A percentile compares a stretch with the other conserved stretches of the same genome.
Conservation (phyloP, 352 stramenopile species). For the Phytophthora hybrid region DNA sequence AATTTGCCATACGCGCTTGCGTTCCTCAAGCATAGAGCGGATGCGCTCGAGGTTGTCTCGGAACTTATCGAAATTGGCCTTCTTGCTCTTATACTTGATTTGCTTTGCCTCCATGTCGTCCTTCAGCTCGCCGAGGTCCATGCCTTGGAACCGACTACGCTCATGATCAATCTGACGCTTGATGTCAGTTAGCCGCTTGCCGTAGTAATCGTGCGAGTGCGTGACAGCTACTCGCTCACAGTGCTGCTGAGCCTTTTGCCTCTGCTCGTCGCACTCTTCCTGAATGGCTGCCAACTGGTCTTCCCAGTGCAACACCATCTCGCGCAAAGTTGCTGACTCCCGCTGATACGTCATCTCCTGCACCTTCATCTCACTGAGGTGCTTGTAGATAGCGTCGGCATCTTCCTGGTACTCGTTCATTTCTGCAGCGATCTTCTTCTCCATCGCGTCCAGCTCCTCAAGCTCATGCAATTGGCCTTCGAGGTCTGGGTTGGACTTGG, state of each 20-base stretch:
- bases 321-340: conserved; percentile 48
- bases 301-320: conserved; percentile 64
- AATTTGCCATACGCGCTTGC: conserved; percentile 78
- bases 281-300: conserved; percentile 56
- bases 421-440: conserved; percentile 58
- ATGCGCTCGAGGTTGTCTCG: conserved; percentile 68
- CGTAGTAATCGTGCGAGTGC: conserved; percentile 81
- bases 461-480: conserved; percentile 66
- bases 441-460: conserved; percentile 59
- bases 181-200: conserved; percentile 81
- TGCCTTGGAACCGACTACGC: conserved; percentile 79
- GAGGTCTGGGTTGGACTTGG: conserved; percentile 75
- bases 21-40: conserved; percentile 77
- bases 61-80: conserved; percentile 68
- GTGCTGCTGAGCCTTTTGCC: conserved; percentile 64
- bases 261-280: conserved; percentile 69
- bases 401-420: conserved; percentile 69
- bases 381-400: conserved; percentile 75
- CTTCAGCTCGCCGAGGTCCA: conserved; percentile 81
- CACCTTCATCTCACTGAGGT: conserved; percentile 77
- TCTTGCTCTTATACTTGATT: conserved; percentile 76
- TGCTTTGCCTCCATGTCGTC: conserved; percentile 81
- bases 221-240: conserved; percentile 74
- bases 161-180: conserved; percentile 82
- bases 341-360: conserved; percentile 72